Evolutionary conservation across 2,329 filamentous ascomycete species (phyloP).

Genomic region (Phaeosphaeria sp.): DNA sequence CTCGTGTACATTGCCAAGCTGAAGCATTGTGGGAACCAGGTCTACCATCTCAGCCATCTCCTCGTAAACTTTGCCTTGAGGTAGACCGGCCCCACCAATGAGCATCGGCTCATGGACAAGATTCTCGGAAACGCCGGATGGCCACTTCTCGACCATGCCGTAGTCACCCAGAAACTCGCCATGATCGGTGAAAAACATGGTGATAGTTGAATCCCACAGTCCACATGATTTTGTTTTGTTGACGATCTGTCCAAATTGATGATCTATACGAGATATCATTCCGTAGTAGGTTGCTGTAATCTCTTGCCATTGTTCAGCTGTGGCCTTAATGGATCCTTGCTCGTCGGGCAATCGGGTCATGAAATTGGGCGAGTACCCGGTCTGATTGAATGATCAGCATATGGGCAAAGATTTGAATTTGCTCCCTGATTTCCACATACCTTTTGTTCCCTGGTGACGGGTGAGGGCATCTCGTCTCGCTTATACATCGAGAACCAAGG

Average conservation of each 20-base stretch:
- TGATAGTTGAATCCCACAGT: constrained; percentile 51
- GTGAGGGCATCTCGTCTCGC: constrained; percentile 32
- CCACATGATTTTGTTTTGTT: constrained; percentile 42
- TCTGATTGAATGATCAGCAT: constrained; percentile 28
- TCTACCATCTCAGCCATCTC: constrained; percentile 57
- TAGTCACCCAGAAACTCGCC: constrained; percentile 58
- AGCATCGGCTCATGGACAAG: constrained; percentile 55
- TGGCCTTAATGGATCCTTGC: constrained; percentile 49
- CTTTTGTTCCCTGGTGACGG: constrained; percentile 4
- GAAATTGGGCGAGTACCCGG: constrained; percentile 54
- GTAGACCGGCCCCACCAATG: constrained; percentile 52
- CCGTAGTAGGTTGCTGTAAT: constrained; percentile 57
- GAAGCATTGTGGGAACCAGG: constrained; percentile 53
- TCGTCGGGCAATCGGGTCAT: constrained; percentile 49
- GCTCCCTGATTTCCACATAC: background rate
- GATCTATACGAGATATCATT: constrained; percentile 56
- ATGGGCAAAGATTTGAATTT: background rate
- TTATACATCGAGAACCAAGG: constrained; percentile 58
- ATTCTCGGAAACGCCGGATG: constrained; percentile 52
- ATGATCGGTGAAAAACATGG: constrained; percentile 56
- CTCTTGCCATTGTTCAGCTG: constrained; percentile 53
- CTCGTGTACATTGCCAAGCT: constrained; percentile 49
- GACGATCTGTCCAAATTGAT: constrained; percentile 55
- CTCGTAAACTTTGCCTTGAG: constrained; percentile 40
- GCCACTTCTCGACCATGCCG: constrained; percentile 60